These are phyloP conservation scores for Solanum hybrid DNA, from an alignment of 305 asterid genomes.

Conservation along the genomic window DNA sequence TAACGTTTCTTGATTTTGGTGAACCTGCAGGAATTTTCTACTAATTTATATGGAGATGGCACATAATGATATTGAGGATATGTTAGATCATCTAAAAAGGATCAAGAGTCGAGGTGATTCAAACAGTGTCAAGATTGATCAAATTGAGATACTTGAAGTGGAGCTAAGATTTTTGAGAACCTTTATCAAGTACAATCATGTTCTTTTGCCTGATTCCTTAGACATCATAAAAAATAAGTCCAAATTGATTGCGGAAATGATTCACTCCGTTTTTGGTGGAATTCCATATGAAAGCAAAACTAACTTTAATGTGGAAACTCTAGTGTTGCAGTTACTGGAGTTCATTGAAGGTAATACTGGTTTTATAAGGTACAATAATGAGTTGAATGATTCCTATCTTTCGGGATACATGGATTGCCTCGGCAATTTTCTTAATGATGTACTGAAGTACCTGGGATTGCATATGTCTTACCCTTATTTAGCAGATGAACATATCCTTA, in stretches of 20 bases:
- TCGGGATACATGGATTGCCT: neutral
- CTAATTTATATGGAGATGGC: neutral
- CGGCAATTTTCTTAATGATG: neutral
- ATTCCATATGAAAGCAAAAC: neutral
- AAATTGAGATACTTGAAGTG: neutral
- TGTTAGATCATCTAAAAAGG: neutral
- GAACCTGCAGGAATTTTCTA: neutral
- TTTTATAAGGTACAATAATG: neutral
- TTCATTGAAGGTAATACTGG: neutral
- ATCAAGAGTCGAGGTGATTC: neutral
- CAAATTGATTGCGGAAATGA: neutral
- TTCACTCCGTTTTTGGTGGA: neutral
- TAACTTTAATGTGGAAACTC: neutral
- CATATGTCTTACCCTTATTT: neutral
- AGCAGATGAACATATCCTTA: neutral
- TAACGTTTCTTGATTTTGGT: neutral
- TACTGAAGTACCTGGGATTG: neutral
- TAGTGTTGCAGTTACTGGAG: neutral
- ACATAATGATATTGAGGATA: neutral
- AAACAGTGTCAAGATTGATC: neutral
- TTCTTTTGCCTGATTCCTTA: neutral
- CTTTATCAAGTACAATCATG: neutral
- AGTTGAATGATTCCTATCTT: neutral
- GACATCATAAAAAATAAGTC: neutral
- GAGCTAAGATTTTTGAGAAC: neutral